Evolutionary conservation across 2,329 filamentous ascomycete genomes (phyloP), one percentile per base, ranked within the genome.

Genomic region (Elsinoe perseae): DNA sequence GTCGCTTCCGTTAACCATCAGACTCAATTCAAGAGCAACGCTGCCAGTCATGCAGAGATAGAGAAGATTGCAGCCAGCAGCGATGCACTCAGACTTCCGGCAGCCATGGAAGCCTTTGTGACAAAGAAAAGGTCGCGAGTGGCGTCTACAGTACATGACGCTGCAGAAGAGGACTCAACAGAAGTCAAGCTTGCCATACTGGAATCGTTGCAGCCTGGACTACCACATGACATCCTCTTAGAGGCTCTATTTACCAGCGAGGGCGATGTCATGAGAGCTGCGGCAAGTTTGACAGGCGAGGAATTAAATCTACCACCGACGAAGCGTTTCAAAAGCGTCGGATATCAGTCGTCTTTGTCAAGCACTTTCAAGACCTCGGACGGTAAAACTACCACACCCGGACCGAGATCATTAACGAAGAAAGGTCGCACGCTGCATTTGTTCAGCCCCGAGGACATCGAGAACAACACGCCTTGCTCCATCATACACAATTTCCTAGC

Each of bases 401-500:
- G 8, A 18, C n/a, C 30, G 12, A 7, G 53, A 18, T 16, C 23
- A 9, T 71, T 87, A 58, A 84, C 86, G 0, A 86, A 81, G 64
- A 95, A 86, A 66, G 92, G 91, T 10, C 82, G 83, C 63, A 96
- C 92, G 0, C 72, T 97, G 1, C 87, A 92, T 66, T 76, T 97
- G 0, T 97, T 87, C 69, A 83, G 87, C 40, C 87, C 91, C 0
- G 76, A 82, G 36, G 90, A 95, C 63, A 82, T 97, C 44, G 86
- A 88, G 50, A 78, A 81, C 21, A 81, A 95, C 66, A 95, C 92
- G 0, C 90, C 93, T 1, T 96, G 91, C 71, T 91, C 88, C 9
- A 87, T 97, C 61, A 83, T 96, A 56, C 90, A 95, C 70, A 93
- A 95, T 65, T 96, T 97, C 63, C 76, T 98, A 0, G 83, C 89